A percentile compares a stretch with the other conserved stretches of the same genome.
phyloP scores from a whole-genome alignment of 2,329 filamentous ascomycete species.

The Colletotrichum plurivorum region DNA sequence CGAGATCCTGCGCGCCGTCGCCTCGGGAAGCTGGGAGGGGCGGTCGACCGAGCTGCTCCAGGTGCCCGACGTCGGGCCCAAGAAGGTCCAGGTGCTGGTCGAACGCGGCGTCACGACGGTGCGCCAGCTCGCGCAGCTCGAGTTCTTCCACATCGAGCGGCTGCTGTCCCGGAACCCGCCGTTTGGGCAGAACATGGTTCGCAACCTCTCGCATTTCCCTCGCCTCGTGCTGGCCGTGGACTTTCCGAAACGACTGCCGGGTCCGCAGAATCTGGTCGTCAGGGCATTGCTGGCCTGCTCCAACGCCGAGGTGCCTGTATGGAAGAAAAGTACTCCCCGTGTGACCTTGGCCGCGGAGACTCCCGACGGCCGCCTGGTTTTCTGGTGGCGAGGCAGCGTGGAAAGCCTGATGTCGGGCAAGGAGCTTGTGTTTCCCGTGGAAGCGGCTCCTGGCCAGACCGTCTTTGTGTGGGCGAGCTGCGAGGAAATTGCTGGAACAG shows the following conservation, averaged over 20 bases:
- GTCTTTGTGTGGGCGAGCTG: conserved; percentile 82
- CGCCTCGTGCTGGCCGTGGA: conserved; percentile 59
- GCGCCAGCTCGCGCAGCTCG: conserved; percentile 75
- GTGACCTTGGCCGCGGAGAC: conserved; percentile 83
- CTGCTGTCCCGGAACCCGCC: conserved; percentile 85
- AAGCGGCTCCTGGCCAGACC: conserved; percentile 67
- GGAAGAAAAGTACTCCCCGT: conserved; percentile 75
- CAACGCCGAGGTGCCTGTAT: conserved; percentile 74
- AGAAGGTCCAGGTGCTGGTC: conserved; percentile 80
- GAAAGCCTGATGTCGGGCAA: conserved; percentile 74
- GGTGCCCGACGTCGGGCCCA: conserved; percentile 82
- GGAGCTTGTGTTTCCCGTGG: conserved; percentile 67
- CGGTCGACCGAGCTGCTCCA: conserved; percentile 83
- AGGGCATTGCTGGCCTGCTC: conserved; percentile 78
- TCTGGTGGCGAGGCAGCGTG: conserved; percentile 77
- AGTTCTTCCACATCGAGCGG: conserved; percentile 82
- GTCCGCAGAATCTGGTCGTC: conserved; percentile 61
- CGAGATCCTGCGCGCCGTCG: conserved; percentile 82
- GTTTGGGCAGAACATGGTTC: conserved; percentile 80
- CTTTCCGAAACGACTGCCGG: conserved; percentile 49
- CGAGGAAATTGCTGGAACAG: conserved; percentile 82
- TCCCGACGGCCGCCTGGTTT: conserved; percentile 76
- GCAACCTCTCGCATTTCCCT: conserved; percentile 79
- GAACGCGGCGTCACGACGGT: conserved; percentile 80
- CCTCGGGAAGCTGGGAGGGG: conserved; percentile 82